Conservation (phyloP, 75 land plant genomes). For the Pinus tabuliformis region DNA sequence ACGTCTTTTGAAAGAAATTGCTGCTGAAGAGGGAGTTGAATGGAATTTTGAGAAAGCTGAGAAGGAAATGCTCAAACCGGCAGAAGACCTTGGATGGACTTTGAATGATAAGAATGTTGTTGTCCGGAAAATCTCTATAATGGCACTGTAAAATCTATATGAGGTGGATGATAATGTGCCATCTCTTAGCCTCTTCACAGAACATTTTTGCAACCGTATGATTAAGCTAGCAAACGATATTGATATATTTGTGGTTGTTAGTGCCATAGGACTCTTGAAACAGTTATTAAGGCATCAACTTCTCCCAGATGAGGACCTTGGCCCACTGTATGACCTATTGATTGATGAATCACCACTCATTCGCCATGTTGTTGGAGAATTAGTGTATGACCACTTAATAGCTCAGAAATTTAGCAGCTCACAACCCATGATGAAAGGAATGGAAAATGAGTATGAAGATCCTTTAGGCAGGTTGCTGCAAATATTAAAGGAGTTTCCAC, state of each 20-base stretch:
- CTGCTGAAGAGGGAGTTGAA: too few relatives aligned
- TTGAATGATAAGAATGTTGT: constrained; percentile 90
- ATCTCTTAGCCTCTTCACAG: constrained; percentile 85
- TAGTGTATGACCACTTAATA: constrained; percentile 94
- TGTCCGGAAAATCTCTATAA: constrained; percentile 84
- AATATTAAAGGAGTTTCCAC: constrained; percentile 80
- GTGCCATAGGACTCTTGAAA: constrained; percentile 88
- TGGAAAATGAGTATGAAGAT: constrained; percentile 57
- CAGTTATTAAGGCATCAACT: constrained; percentile 92
- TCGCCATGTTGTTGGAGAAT: constrained; percentile 87
- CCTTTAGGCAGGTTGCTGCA: constrained; percentile 83
- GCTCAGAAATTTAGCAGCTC: constrained; percentile 57
- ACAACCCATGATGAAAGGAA: constrained; percentile 44
- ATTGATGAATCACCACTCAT: constrained; percentile 92
- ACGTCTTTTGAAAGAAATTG: too few relatives aligned
- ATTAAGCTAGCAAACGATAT: constrained; percentile 97
- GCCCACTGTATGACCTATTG: constrained; percentile 88
- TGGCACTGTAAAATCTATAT: constrained; percentile 86
- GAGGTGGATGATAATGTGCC: constrained; percentile 93
- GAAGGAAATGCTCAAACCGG: too few relatives aligned
- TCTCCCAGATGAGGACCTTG: constrained; percentile 81
- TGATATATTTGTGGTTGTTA: constrained; percentile 89
- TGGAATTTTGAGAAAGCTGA: too few relatives aligned
- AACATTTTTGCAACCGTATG: constrained; percentile 90
- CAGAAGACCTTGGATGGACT: constrained; percentile 83